Evolutionary conservation across 108 stramenopile genomes (phyloP).

Genomic region (Cyclotella cryptica): DNA sequence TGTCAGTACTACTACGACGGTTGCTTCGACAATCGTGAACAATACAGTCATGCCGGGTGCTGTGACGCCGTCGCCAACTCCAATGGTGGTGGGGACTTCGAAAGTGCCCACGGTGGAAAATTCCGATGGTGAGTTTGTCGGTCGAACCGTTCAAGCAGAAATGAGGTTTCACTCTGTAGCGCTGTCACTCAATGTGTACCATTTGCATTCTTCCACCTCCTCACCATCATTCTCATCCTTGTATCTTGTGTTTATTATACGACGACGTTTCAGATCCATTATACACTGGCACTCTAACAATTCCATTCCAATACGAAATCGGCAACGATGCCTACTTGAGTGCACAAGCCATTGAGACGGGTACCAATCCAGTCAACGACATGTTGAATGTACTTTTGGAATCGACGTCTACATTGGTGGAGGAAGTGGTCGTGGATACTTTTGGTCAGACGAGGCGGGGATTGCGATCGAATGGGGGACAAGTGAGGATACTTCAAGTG

Average conservation of each 20-base stretch:
- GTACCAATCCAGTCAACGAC: slow-evolving; percentile 5
- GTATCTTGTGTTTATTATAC: background rate
- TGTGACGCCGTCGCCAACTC: background rate
- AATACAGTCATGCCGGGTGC: background rate
- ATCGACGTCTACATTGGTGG: slow-evolving; percentile 18
- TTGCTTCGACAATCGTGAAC: background rate
- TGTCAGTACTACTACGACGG: background rate
- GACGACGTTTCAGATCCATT: slow-evolving; percentile 9
- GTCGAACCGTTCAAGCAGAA: background rate
- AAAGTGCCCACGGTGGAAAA: background rate
- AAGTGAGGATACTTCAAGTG: slow-evolving; percentile 10
- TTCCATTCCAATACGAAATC: slow-evolving; percentile 37
- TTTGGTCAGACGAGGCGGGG: slow-evolving; percentile 13
- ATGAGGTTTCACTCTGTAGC: too few species aligned
- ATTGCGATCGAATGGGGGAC: background rate
- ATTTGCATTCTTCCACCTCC: too few species aligned
- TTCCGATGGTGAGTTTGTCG: background rate
- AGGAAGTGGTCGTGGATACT: slow-evolving; percentile 14
- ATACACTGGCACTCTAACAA: slow-evolving; percentile 16
- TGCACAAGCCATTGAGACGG: slow-evolving; percentile 8
- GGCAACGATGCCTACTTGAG: slow-evolving; percentile 17
- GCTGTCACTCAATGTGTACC: too few species aligned
- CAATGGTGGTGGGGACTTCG: background rate
- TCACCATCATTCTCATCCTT: background rate
- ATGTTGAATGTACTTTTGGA: slow-evolving; percentile 15